Evolutionary conservation across 371 early-diverging fungal genomes (phyloP), one percentile per base, ranked within the genome.

Genomic region (Circinella umbellata): DNA sequence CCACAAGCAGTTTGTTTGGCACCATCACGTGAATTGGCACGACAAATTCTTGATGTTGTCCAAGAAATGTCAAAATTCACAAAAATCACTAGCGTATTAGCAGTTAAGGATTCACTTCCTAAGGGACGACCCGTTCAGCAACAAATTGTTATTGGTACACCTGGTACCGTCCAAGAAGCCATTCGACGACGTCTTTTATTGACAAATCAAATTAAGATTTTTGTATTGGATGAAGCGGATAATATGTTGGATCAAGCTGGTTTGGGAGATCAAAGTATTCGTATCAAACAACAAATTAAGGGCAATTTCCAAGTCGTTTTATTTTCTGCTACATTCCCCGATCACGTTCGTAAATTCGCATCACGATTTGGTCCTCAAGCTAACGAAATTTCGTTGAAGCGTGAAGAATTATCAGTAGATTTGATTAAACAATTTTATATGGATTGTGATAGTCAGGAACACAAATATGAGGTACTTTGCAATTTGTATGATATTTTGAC

Each of bases 321-420:
- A 60, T 99, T 99, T 79, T 98, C 98, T 15, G 99, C 99, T 15
- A 99, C 99, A 4, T 99, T 95, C 87, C 90, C 95, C 2, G 90
- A 91, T 4, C 75, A 87, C 17, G 93, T 98, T 35, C 89, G 93
- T 14, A 62, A 69, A 20, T 97, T 95, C 73, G 96, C 99, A 4
- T 68, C 80, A 47, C 79, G 85, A 37, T 91, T 96, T 73, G 94
- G 93, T 0, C 95, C 96, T 15, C 75, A 91, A 42, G 94, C 97
- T 27, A 93, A 96, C 78, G 88, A 92, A 78, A 93, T 98, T 68
- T 87, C 87, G 1, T 87, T 98, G 63, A 90, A 93, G 71, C 87
- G 89, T 38, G 92, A 96, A 66, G 99, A 99, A 73, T 81, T 97
- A 6, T 95, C 95, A 5, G 98, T 99, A 18, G 96, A 96, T 35